Evolutionary conservation across 352 stramenopile species (phyloP).

Genomic region (Phytopythium sindhum): DNA sequence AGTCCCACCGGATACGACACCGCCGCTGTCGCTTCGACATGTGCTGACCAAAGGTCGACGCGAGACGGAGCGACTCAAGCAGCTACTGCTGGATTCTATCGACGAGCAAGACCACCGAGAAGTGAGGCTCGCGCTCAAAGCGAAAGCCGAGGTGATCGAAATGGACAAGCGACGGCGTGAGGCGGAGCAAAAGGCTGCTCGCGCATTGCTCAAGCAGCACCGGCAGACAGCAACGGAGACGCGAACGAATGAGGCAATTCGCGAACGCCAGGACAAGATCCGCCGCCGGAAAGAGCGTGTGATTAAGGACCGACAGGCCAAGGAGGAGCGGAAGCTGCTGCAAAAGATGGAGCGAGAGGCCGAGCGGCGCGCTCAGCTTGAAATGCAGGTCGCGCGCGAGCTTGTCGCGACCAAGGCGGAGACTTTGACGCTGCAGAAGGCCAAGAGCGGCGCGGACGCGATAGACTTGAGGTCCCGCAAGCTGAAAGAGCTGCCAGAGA

Average conservation of each 20-base stretch:
- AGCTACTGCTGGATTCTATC: constrained; percentile 34
- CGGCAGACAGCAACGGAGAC: constrained; percentile 45
- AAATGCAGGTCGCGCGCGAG: constrained; percentile 48
- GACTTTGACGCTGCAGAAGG: constrained; percentile 43
- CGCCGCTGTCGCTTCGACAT: not conserved
- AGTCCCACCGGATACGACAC: not conserved
- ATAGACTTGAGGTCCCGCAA: constrained; percentile 32
- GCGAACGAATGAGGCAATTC: constrained; percentile 55
- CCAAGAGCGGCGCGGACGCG: constrained; percentile 46
- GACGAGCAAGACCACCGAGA: constrained; percentile 47
- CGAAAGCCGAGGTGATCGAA: constrained; percentile 49
- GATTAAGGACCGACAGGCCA: constrained; percentile 53
- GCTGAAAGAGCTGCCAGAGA: constrained; percentile 35
- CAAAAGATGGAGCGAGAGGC: constrained; percentile 34
- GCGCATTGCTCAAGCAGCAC: constrained; percentile 41
- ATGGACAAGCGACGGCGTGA: constrained; percentile 44
- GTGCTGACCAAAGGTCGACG: constrained; percentile 10
- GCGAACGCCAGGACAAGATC: constrained; percentile 66
- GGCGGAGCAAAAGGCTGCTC: constrained; percentile 42
- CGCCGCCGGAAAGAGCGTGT: constrained; percentile 48
- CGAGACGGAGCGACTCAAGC: constrained; percentile 26
- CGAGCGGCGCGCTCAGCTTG: constrained; percentile 36
- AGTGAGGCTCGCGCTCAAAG: constrained; percentile 34
- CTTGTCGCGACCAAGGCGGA: constrained; percentile 58
- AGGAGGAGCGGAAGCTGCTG: constrained; percentile 50